phyloP scores from a whole-genome alignment of 2,329 filamentous ascomycete genomes.

The Verticillium longisporum region DNA sequence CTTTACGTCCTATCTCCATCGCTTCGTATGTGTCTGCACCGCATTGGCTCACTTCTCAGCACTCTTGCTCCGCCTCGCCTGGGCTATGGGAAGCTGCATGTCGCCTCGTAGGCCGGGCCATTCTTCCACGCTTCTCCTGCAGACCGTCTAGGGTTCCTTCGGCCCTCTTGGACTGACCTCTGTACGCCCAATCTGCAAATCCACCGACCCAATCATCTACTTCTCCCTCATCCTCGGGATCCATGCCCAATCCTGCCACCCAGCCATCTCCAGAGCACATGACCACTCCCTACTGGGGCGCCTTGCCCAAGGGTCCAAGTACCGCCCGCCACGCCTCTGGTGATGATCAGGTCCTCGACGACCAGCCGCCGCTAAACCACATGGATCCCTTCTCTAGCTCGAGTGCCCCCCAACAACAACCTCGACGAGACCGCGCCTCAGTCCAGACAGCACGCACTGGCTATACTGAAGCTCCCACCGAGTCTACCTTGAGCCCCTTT shows the following conservation, averaged over 20 bases:
- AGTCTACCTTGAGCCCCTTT: slow-evolving; percentile 50
- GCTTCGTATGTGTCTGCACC: slow-evolving; percentile 32
- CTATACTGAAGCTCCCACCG: slow-evolving; percentile 41
- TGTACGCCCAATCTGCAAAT: not conserved
- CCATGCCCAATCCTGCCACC: not conserved
- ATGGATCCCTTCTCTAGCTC: slow-evolving; percentile 17
- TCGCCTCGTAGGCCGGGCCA: slow-evolving; percentile 10
- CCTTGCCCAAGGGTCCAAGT: slow-evolving; percentile 33
- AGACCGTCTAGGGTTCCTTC: not conserved
- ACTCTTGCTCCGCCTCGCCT: not conserved
- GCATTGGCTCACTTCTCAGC: slow-evolving; percentile 29
- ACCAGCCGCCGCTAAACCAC: slow-evolving; percentile 21
- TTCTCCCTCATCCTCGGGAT: not conserved
- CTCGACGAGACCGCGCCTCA: slow-evolving; percentile 42
- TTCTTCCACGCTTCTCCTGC: slow-evolving; percentile 3
- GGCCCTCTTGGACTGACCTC: not conserved
- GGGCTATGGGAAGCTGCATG: slow-evolving; percentile 14
- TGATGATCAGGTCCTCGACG: slow-evolving; percentile 6
- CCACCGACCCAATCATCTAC: not conserved
- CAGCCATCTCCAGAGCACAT: slow-evolving; percentile 22
- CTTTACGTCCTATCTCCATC: not conserved
- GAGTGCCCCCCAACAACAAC: slow-evolving; percentile 28
- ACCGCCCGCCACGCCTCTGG: slow-evolving; percentile 28
- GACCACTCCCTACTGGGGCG: slow-evolving; percentile 51
- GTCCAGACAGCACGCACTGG: slow-evolving; percentile 43